Conservation (phyloP, 1,139 yeast genomes). For the Wickerhamomyces sp. region DNA sequence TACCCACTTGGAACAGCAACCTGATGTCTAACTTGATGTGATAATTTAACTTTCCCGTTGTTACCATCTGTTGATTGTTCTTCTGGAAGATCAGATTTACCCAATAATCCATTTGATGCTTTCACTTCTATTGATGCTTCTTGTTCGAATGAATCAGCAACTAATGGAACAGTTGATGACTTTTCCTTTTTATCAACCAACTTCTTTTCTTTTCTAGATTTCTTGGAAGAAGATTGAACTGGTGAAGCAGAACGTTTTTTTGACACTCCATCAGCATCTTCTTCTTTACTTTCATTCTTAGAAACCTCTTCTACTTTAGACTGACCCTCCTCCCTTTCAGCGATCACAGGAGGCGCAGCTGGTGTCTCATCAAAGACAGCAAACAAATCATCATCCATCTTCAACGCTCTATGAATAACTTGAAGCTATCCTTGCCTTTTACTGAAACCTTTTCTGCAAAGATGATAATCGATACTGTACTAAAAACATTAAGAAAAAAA, state of each 20-base stretch:
- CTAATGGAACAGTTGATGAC: conserved; percentile 52
- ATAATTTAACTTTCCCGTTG: conserved; percentile 56
- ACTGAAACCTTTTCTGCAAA: no score
- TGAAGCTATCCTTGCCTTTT: no score
- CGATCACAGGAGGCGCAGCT: conserved; percentile 32
- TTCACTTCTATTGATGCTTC: conserved; percentile 88
- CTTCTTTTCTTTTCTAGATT: conserved; percentile 26
- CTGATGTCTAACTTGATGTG: conserved; percentile 95
- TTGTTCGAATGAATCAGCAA: conserved; percentile 84
- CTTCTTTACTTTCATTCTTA: conserved; percentile 9
- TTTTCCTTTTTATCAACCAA: conserved; percentile 32
- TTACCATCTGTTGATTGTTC: conserved; percentile 29
- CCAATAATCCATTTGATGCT: conserved; percentile 67
- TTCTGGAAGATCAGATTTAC: conserved; percentile 32
- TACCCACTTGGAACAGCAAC: conserved; percentile 93
- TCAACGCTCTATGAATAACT: conserved; percentile 12
- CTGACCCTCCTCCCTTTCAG: conserved; percentile 8
- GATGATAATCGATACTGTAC: no score
- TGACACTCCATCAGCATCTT: conserved; percentile 9
- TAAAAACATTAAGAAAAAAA: no score
- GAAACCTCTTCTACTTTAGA: conserved; percentile 14
- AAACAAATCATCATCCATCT: conserved; percentile 49
- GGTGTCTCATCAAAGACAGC: conserved; percentile 63
- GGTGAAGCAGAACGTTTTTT: conserved; percentile 25
- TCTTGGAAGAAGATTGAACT: conserved; percentile 17